Evolutionary conservation across 176 grass and related monocot species (phyloP).

Genomic region (Otatea glauca): DNA sequence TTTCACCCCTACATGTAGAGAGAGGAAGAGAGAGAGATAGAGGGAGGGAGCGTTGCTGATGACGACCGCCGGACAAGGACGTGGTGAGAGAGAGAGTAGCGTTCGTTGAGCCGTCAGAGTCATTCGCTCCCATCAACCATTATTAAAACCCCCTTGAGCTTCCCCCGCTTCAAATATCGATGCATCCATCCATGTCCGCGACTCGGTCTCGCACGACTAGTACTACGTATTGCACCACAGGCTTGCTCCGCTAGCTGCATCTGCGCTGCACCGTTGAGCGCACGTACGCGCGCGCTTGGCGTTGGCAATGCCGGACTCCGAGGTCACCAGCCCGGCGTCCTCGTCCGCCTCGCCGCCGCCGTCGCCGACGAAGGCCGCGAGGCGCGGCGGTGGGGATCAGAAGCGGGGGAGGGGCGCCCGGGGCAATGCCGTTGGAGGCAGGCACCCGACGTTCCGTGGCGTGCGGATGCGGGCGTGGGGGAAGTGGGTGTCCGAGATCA

Average conservation of each 20-base stretch:
- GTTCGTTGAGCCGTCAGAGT: conserved; percentile 42
- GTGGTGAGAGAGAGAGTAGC: neutral
- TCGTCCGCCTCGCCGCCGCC: conserved; percentile 12
- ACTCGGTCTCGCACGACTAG: neutral
- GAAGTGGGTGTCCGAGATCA: conserved; percentile 96
- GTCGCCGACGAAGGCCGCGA: neutral
- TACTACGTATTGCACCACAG: neutral
- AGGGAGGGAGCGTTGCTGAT: conserved; percentile 3
- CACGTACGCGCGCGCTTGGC: neutral
- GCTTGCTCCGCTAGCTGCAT: neutral
- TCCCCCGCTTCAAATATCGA: neutral
- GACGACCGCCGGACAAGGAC: conserved; percentile 31
- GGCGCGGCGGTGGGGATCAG: neutral
- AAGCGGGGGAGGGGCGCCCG: conserved; percentile 5
- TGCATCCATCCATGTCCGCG: neutral
- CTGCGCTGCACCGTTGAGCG: neutral
- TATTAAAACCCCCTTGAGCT: conserved; percentile 31
- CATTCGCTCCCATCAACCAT: conserved; percentile 34
- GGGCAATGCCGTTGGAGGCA: neutral
- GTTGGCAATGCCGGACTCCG: conserved; percentile 39
- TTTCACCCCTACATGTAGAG: no score
- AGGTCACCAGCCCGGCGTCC: neutral
- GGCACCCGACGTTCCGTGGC: conserved; percentile 64
- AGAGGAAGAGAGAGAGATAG: neutral
- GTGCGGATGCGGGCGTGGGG: conserved; percentile 87